Percentiles rank a stretch among this genome's conserved stretches.
phyloP scores from a whole-genome alignment of 2,329 filamentous ascomycete species.

The Dactylellina haptotyla region DNA sequence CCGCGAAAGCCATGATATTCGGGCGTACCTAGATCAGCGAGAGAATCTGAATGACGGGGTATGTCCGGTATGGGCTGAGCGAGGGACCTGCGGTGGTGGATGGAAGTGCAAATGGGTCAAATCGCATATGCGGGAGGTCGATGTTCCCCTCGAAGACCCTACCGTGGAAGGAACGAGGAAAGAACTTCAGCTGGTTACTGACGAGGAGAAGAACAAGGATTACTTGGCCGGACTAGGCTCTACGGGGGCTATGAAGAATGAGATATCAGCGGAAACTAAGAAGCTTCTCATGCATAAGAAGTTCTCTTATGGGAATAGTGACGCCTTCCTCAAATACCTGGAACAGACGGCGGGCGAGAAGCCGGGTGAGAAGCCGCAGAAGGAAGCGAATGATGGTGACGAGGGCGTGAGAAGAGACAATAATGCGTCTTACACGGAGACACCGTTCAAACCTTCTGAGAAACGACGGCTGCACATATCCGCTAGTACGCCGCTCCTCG shows the following conservation, averaged over 20 bases:
- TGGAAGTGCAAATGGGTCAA: slow-evolving; percentile 94
- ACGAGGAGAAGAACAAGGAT: slow-evolving; percentile 64
- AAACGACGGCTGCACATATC: slow-evolving; percentile 95
- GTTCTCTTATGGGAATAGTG: slow-evolving; percentile 75
- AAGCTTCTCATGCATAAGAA: slow-evolving; percentile 78
- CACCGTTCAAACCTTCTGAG: slow-evolving; percentile 88
- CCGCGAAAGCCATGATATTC: slow-evolving; percentile 82
- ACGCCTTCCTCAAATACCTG: slow-evolving; percentile 80
- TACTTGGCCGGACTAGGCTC: slow-evolving; percentile 56
- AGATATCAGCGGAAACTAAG: slow-evolving; percentile 76
- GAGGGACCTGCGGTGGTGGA: slow-evolving; percentile 78
- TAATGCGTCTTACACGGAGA: slow-evolving; percentile 82
- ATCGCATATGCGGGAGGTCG: slow-evolving; percentile 84
- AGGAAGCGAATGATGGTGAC: slow-evolving; percentile 61
- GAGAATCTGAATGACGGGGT: slow-evolving; percentile 79
- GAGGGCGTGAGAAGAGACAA: slow-evolving; percentile 69
- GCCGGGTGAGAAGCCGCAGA: slow-evolving; percentile 65
- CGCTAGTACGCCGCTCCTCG: slow-evolving; percentile 89
- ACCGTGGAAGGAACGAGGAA: slow-evolving; percentile 53
- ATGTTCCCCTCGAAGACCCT: slow-evolving; percentile 59
- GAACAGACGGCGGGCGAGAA: slow-evolving; percentile 70
- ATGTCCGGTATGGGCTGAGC: slow-evolving; percentile 82
- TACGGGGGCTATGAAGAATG: slow-evolving; percentile 74
- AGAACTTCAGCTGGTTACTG: slow-evolving; percentile 60
- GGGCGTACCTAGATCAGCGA: slow-evolving; percentile 84